phyloP scores from a whole-genome alignment of 495 filamentous ascomycete genomes.

The Penicillium bovifimosum region DNA sequence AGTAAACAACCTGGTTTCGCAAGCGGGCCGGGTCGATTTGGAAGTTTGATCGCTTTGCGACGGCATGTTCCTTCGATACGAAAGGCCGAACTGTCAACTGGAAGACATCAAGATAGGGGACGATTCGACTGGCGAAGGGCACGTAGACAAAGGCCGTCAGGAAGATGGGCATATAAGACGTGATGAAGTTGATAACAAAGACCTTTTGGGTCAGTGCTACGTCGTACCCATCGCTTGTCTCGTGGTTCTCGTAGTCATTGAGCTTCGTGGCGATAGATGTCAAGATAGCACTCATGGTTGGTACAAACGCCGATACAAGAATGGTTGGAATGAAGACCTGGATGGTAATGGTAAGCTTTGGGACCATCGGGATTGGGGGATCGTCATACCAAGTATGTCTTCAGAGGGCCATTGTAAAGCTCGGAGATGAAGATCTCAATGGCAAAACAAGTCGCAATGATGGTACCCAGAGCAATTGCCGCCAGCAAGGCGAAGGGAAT shows the following conservation, averaged over 20 bases:
- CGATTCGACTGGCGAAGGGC: conserved; percentile 80
- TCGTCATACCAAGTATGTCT: conserved; percentile 68
- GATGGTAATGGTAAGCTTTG: background rate
- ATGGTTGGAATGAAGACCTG: conserved; percentile 86
- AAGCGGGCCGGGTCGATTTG: conserved; percentile 78
- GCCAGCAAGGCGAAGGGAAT: conserved; percentile 81
- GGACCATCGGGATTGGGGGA: background rate
- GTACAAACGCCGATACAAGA: conserved; percentile 73
- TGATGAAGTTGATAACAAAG: conserved; percentile 96
- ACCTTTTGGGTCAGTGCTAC: conserved; percentile 80
- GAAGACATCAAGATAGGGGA: conserved; percentile 88
- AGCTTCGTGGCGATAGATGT: conserved; percentile 71
- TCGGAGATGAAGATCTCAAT: conserved; percentile 97
- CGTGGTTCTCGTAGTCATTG: conserved; percentile 88
- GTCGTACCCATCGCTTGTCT: conserved; percentile 74
- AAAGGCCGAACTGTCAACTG: conserved; percentile 69
- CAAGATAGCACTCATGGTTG: conserved; percentile 70
- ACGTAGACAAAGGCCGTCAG: conserved; percentile 96
- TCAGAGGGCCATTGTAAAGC: conserved; percentile 86
- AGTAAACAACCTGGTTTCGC: conserved; percentile 92
- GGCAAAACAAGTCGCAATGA: conserved; percentile 83
- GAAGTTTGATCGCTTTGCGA: conserved; percentile 57
- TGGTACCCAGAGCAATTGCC: conserved; percentile 60
- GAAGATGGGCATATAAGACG: conserved; percentile 87
- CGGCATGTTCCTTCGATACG: conserved; percentile 62